Evolutionary conservation across 192 early-diverging fungal genomes (phyloP).

Genomic region (Mortierella hygrophila): DNA sequence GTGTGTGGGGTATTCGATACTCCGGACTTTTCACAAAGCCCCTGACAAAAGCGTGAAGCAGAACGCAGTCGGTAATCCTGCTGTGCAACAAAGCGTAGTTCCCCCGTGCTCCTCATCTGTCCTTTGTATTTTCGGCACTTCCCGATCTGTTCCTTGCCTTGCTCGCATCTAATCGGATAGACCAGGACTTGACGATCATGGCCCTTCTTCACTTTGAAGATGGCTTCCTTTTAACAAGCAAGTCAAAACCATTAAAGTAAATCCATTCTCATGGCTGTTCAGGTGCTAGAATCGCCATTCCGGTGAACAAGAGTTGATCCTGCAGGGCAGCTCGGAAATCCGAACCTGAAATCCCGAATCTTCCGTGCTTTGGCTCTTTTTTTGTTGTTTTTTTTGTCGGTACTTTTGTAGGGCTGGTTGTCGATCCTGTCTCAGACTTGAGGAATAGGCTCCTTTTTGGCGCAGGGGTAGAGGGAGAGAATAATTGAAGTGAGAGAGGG

Average conservation of each 20-base stretch:
- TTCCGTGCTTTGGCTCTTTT: background rate
- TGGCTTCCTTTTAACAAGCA: background rate
- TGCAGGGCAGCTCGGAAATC: background rate
- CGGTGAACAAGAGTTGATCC: background rate
- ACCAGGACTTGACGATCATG: background rate
- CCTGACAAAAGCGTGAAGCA: background rate
- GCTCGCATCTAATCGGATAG: background rate
- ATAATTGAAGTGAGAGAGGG: background rate
- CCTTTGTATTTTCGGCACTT: constrained; percentile 1
- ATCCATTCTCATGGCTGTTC: background rate
- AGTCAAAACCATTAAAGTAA: no score
- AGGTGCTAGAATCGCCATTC: background rate
- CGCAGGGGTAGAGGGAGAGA: background rate
- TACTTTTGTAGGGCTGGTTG: background rate
- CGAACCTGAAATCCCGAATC: constrained; percentile 11
- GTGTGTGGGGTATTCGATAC: background rate
- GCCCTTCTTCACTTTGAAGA: background rate
- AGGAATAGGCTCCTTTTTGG: background rate
- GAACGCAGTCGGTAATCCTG: background rate
- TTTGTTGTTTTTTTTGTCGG: background rate
- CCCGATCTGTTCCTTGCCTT: background rate
- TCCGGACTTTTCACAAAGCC: background rate
- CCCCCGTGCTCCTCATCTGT: background rate
- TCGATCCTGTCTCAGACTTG: background rate
- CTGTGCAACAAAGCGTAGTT: background rate